Conservation (phyloP, 306 rosid genomes). For the Pterocarpus santalinus region DNA sequence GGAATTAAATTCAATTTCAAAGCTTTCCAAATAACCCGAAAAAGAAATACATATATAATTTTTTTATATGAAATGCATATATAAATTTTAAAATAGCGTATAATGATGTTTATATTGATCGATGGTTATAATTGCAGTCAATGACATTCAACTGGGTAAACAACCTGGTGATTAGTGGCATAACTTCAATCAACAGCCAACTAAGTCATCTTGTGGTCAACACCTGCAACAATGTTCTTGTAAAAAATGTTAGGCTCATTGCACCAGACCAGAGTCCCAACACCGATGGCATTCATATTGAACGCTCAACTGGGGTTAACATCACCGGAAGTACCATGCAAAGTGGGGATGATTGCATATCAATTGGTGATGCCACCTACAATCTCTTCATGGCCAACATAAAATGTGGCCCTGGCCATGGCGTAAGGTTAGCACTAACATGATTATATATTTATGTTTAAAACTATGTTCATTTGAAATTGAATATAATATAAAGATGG, state of each 20-base stretch:
- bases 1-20: too few relatives aligned
- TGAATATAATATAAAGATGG: too few relatives aligned
- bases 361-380: constrained; percentile 68
- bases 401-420: constrained; percentile 82
- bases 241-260: constrained; percentile 49
- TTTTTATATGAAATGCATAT: not conserved
- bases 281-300: constrained; percentile 81
- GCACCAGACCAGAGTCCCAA: constrained; percentile 69
- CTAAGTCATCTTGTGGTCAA: constrained; percentile 62
- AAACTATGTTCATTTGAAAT: too few relatives aligned
- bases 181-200: constrained; percentile 74
- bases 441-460: not conserved
- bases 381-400: constrained; percentile 61
- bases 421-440: constrained; percentile 58
- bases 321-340: constrained; percentile 56
- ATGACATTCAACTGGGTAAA: constrained; percentile 63
- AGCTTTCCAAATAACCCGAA: too few relatives aligned
- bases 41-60: too few relatives aligned
- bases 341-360: constrained; percentile 80
- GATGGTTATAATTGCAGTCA: constrained; percentile 54
- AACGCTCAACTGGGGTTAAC: constrained; percentile 56
- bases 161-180: constrained; percentile 63
- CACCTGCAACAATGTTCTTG: constrained; percentile 65
- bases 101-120: too few relatives aligned
- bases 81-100: too few relatives aligned